These are phyloP conservation scores for Acacia crassicarpa DNA, from an alignment of 306 rosid species.

Conservation along the genomic window DNA sequence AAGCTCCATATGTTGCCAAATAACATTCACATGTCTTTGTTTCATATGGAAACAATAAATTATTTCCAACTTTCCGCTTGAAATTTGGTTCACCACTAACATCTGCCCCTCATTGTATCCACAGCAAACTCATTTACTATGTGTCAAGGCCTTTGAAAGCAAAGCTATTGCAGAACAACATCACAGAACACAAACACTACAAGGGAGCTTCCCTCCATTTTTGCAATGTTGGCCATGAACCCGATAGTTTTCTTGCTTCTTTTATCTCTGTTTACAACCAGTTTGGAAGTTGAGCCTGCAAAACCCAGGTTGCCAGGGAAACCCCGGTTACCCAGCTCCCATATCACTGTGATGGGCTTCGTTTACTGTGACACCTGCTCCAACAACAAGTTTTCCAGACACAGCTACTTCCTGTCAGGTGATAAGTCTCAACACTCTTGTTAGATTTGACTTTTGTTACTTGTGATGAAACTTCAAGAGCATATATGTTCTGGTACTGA, in stretches of 20 bases:
- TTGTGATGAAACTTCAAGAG: constrained; percentile 4
- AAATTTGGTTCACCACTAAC: constrained; percentile 51
- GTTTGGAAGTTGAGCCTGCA: constrained; percentile 57
- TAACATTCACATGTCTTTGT: constrained; percentile 87
- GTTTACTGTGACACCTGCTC: constrained; percentile 95
- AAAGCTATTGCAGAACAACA: constrained; percentile 27
- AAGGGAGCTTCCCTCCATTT: constrained; percentile 19
- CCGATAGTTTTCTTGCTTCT: constrained; percentile 44
- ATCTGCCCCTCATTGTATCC: constrained; percentile 47
- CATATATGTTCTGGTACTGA: background rate
- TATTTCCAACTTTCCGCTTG: constrained; percentile 41
- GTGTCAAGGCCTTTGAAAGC: constrained; percentile 41
- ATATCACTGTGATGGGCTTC: constrained; percentile 90
- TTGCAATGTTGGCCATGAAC: constrained; percentile 51
- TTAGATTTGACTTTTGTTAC: background rate
- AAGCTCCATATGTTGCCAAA: constrained; percentile 63
- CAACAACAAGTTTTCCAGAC: constrained; percentile 81
- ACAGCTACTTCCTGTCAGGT: constrained; percentile 90
- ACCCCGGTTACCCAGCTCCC: constrained; percentile 44
- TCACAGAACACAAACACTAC: constrained; percentile 13
- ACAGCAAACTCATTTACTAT: constrained; percentile 40
- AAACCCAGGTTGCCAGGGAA: constrained; percentile 42
- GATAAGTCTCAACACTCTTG: constrained; percentile 14
- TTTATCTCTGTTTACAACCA: constrained; percentile 43
- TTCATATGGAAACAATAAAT: constrained; percentile 53